These are phyloP conservation scores for Daldinia eschscholtzii DNA, from an alignment of 2,329 filamentous ascomycete species.

Conservation along the genomic window DNA sequence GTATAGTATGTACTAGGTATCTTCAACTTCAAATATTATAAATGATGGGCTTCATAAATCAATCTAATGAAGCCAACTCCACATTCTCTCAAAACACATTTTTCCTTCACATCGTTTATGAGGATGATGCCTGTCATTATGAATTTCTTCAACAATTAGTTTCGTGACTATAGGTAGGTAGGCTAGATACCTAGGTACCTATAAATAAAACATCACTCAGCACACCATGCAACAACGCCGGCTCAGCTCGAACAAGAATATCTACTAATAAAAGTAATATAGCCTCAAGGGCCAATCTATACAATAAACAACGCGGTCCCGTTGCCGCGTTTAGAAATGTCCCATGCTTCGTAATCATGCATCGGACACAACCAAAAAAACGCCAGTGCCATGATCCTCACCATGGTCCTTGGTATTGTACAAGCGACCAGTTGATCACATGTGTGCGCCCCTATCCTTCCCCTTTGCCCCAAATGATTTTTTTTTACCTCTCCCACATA, in stretches of 20 bases:
- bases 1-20: background rate
- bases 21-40: background rate
- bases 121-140: background rate
- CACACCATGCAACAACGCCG: background rate
- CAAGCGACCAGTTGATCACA: conserved; percentile 44
- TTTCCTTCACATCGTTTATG: background rate
- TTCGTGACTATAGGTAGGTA: background rate
- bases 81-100: background rate
- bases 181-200: background rate
- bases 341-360: conserved; percentile 49
- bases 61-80: background rate
- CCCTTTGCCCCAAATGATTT: conserved; percentile 20
- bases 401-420: conserved; percentile 47
- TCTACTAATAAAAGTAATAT: conserved; percentile 34
- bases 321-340: conserved; percentile 40
- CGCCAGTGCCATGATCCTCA: conserved; percentile 48
- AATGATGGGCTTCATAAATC: background rate
- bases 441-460: conserved; percentile 22
- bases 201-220: conserved; percentile 1
- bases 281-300: conserved; percentile 41
- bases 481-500: conserved; percentile 28
- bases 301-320: conserved; percentile 43
- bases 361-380: conserved; percentile 43
- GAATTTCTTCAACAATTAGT: background rate
- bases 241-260: conserved; percentile 7